Conservation (phyloP, 805 yeast species). For the Saturnispora sanitii region DNA sequence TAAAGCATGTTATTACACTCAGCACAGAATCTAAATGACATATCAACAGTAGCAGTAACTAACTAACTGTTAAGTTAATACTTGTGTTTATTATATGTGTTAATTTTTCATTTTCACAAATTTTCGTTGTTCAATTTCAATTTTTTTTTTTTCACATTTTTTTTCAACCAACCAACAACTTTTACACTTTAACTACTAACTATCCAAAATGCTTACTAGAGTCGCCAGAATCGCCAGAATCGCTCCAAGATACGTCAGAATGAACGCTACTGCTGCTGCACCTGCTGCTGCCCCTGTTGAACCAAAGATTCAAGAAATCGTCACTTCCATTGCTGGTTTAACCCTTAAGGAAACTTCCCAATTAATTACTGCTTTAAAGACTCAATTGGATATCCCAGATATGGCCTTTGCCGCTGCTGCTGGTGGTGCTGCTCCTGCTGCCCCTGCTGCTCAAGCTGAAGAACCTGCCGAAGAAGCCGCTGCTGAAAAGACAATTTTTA, state of each 20-base stretch:
- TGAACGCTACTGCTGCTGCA: constrained; percentile 36
- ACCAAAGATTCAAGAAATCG: constrained; percentile 81
- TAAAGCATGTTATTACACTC: constrained; percentile 98
- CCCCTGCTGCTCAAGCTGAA: constrained; percentile 63
- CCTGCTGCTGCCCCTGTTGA: constrained; percentile 44
- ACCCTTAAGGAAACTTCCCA: constrained; percentile 91
- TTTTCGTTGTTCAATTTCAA: too few relatives aligned
- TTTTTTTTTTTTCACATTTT: neutral
- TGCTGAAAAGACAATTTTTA: constrained; percentile 89
- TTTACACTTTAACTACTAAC: neutral
- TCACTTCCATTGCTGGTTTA: constrained; percentile 80
- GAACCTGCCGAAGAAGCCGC: constrained; percentile 69
- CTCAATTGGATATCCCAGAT: constrained; percentile 86
- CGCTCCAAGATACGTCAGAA: constrained; percentile 27
- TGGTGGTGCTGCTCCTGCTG: constrained; percentile 50
- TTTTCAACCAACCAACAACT: neutral
- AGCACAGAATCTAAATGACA: constrained; percentile 87
- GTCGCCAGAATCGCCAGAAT: constrained; percentile 2
- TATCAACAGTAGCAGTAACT: constrained; percentile 3
- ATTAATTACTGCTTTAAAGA: constrained; percentile 68
- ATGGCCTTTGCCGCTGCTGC: constrained; percentile 64
- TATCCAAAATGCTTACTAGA: constrained; percentile 1
- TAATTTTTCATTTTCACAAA: too few relatives aligned
- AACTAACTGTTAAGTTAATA: too few relatives aligned
- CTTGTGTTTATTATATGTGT: too few relatives aligned